Conservation (phyloP, 768 basidiomycete genomes). For the Pleurotus giganteus region DNA sequence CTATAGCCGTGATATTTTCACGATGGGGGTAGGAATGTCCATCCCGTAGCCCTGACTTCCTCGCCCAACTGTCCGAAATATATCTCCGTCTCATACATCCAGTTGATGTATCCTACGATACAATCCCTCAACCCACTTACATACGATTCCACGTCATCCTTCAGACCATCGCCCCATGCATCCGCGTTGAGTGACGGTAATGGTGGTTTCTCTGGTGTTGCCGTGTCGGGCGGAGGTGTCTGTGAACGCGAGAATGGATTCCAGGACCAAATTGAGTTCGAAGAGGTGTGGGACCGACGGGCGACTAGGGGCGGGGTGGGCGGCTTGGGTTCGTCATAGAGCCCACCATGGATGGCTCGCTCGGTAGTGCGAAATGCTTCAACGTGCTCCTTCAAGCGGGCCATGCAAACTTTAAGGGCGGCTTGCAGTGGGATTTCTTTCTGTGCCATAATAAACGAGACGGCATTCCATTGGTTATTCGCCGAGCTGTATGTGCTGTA, state of each 20-base stretch:
- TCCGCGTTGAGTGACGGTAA: not conserved
- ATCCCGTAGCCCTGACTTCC: slow-evolving; percentile 12
- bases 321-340: not conserved
- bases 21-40: slow-evolving; percentile 10
- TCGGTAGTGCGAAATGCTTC: slow-evolving; percentile 31
- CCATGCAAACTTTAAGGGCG: slow-evolving; percentile 42
- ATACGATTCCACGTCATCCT: slow-evolving; percentile 27
- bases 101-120: slow-evolving; percentile 58
- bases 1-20: too few relatives aligned
- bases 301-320: slow-evolving; percentile 12
- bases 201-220: slow-evolving; percentile 7
- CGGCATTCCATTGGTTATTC: slow-evolving; percentile 40
- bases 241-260: slow-evolving; percentile 8
- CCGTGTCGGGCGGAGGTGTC: slow-evolving; percentile 1
- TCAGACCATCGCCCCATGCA: not conserved
- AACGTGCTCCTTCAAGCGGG: slow-evolving; percentile 36
- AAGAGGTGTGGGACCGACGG: slow-evolving; percentile 12
- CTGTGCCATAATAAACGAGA: slow-evolving; percentile 46
- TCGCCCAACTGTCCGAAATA: slow-evolving; percentile 35
- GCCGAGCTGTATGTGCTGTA: slow-evolving; percentile 45
- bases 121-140: slow-evolving; percentile 53
- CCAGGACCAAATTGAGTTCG: slow-evolving; percentile 17
- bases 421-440: slow-evolving; percentile 45
- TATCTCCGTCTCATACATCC: slow-evolving; percentile 62
- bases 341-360: slow-evolving; percentile 15